These are phyloP conservation scores for Boletus eberwhitei DNA, from an alignment of 768 basidiomycete genomes.

Conservation along the genomic window DNA sequence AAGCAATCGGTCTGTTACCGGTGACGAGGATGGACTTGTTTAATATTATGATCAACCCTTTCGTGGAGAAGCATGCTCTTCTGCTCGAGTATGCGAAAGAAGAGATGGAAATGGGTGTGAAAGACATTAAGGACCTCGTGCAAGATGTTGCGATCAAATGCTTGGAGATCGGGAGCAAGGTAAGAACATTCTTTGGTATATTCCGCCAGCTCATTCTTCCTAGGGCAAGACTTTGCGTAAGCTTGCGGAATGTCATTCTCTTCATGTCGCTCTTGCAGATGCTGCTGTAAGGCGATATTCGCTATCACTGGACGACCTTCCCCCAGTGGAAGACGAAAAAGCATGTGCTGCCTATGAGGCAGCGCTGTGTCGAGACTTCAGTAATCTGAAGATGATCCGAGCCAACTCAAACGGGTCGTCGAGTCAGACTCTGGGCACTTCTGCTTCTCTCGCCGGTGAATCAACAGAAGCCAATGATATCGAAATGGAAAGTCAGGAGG, in stretches of 20 bases:
- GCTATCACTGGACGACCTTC: constrained; percentile 53
- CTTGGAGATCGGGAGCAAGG: constrained; percentile 58
- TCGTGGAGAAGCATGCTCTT: constrained; percentile 55
- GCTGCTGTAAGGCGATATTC: constrained; percentile 50
- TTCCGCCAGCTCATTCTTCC: constrained; percentile 10
- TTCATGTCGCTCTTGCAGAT: constrained; percentile 42
- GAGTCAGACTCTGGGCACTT: constrained; percentile 2
- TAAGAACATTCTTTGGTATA: constrained; percentile 6
- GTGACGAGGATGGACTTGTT: constrained; percentile 56
- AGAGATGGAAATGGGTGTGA: constrained; percentile 40
- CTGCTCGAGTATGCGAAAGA: constrained; percentile 50
- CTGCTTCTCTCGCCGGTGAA: constrained; percentile 8
- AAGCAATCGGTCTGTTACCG: constrained; percentile 52
- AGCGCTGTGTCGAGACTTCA: constrained; percentile 54
- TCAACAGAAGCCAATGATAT: constrained; percentile 7
- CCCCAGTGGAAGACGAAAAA: constrained; percentile 47
- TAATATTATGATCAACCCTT: constrained; percentile 65
- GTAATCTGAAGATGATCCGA: constrained; percentile 30
- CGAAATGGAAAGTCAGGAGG: constrained; percentile 12
- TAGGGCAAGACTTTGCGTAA: constrained; percentile 66
- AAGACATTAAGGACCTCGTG: constrained; percentile 46
- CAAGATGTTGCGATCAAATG: constrained; percentile 59
- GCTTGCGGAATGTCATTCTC: constrained; percentile 47
- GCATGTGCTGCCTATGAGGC: constrained; percentile 45
- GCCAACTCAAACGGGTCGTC: constrained; percentile 16